phyloP scores from a whole-genome alignment of 2,329 filamentous ascomycete species.

The Botrytis medusae region DNA sequence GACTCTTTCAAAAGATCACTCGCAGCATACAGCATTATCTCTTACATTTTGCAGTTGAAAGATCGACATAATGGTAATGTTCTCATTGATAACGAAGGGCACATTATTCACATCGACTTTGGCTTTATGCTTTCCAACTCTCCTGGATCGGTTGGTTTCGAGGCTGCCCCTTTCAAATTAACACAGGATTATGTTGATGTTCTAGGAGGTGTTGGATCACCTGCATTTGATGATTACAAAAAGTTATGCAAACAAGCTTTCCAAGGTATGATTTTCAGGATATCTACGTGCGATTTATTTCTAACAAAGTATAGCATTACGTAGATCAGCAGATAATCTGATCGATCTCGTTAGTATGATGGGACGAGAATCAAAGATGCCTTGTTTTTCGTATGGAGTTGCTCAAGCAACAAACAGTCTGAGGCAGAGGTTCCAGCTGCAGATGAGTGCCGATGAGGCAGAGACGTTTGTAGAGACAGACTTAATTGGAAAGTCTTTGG shows the following conservation, averaged over 20 bases:
- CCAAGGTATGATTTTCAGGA: slow-evolving; percentile 56
- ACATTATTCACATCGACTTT: slow-evolving; percentile 87
- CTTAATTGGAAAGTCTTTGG: slow-evolving; percentile 75
- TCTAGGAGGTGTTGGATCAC: slow-evolving; percentile 68
- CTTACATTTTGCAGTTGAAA: slow-evolving; percentile 80
- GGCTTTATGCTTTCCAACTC: slow-evolving; percentile 89
- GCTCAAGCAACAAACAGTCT: slow-evolving; percentile 67
- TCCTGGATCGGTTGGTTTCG: slow-evolving; percentile 79
- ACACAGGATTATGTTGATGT: slow-evolving; percentile 86
- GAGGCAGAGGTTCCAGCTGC: slow-evolving; percentile 75
- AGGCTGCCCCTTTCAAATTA: slow-evolving; percentile 83
- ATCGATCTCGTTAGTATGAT: slow-evolving; percentile 83
- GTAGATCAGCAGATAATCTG: slow-evolving; percentile 76
- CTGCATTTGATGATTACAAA: slow-evolving; percentile 74
- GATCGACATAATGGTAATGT: slow-evolving; percentile 87
- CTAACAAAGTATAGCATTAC: slow-evolving; percentile 54
- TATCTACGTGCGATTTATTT: neutral
- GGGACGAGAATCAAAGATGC: slow-evolving; percentile 81
- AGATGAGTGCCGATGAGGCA: slow-evolving; percentile 79
- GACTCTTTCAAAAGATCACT: slow-evolving; percentile 80
- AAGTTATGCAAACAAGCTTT: slow-evolving; percentile 79
- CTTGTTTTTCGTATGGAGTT: slow-evolving; percentile 76
- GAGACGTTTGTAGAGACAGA: slow-evolving; percentile 79
- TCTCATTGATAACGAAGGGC: slow-evolving; percentile 79
- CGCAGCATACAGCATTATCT: slow-evolving; percentile 82